Evolutionary conservation across 2,329 filamentous ascomycete species (phyloP).

Genomic region (Hansfordia pulvinata): DNA sequence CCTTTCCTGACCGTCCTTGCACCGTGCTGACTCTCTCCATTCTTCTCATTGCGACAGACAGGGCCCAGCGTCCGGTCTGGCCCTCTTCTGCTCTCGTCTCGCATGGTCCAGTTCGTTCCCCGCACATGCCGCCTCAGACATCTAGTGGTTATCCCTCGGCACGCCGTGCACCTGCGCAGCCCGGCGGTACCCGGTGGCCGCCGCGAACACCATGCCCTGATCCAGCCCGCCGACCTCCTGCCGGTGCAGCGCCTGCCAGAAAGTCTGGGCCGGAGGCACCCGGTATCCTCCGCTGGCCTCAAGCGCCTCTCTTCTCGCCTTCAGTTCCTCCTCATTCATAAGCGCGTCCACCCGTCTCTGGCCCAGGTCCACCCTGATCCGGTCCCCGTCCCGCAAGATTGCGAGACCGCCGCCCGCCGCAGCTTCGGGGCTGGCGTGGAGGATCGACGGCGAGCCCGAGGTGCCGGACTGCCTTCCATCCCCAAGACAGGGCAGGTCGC

Average conservation of each 20-base stretch:
- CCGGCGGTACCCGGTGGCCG: constrained; percentile 29
- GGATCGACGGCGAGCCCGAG: constrained; percentile 37
- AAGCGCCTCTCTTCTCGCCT: constrained; percentile 20
- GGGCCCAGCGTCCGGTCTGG: too few species aligned
- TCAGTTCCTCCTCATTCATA: constrained; percentile 25
- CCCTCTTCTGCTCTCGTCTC: too few species aligned
- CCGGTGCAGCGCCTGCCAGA: constrained; percentile 36
- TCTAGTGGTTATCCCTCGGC: constrained; percentile 31
- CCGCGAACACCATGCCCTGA: constrained; percentile 30
- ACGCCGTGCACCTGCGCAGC: constrained; percentile 25
- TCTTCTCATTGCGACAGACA: constrained; percentile 51
- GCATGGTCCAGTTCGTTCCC: too few species aligned
- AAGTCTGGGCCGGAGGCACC: constrained; percentile 27
- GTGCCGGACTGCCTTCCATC: constrained; percentile 42
- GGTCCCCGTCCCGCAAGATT: constrained; percentile 33
- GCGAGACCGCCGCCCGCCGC: constrained; percentile 38
- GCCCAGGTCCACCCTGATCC: constrained; percentile 32
- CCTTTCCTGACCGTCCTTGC: too few species aligned
- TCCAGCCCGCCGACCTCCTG: constrained; percentile 28
- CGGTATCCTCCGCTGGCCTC: constrained; percentile 22
- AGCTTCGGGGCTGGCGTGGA: constrained; percentile 42
- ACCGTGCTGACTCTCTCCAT: constrained; percentile 58
- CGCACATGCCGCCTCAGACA: too few species aligned
- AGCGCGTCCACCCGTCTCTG: constrained; percentile 34
- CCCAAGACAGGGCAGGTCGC: constrained; percentile 34